Base-by-base conservation (phyloP, 148 eudicot species). In the Rhododendron henanense region DNA sequence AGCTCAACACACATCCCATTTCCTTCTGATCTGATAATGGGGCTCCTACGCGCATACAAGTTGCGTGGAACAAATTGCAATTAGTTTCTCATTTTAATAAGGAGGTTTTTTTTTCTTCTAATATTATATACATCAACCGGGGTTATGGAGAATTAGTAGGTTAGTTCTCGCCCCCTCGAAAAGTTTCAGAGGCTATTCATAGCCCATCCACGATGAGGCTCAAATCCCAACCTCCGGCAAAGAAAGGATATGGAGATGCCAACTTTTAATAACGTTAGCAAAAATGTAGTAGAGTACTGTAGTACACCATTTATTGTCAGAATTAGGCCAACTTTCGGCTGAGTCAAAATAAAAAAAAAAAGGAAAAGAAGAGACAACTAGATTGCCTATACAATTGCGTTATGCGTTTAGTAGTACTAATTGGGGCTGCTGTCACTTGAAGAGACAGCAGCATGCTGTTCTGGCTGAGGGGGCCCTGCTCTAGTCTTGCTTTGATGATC, bases 301-400 rank as follows among this genome's bases (percentile, higher is more conserved):
- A 28, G 37, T 67, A 11, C 4, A 13, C 15, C 75, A 10, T 69
- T 28, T 1, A 69, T 69, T 14, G 76, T 71, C 39, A 71, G 76
- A 71, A 33, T 71, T 71, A 71, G 41, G 76, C 76, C 9, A 71
- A 71, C 76, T 71, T 71, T 71, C 76, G 76, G 76, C 76, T 4
- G 76, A 71, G 76, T 33, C 76, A 33, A 33, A 71, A 41, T 71
- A 2, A 71, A 14, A 71, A 69, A 28, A 69, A 1, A 28, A 28
- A n/a, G 31, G 44, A 41, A 41, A 41, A 16, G 21, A 0, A 25
- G 73, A 3, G 16, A 67, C 73, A 25, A 67, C 73, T 3, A 10
- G 73, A 67, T n/a, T 10, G 6, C 73, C 6, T 67, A n/a, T 67
- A 2, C 28, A n/a, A 63, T 63, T 63, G 25, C 69, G 69, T 23